phyloP scores from a whole-genome alignment of 768 basidiomycete genomes.

The Strobilomyces confusus region DNA sequence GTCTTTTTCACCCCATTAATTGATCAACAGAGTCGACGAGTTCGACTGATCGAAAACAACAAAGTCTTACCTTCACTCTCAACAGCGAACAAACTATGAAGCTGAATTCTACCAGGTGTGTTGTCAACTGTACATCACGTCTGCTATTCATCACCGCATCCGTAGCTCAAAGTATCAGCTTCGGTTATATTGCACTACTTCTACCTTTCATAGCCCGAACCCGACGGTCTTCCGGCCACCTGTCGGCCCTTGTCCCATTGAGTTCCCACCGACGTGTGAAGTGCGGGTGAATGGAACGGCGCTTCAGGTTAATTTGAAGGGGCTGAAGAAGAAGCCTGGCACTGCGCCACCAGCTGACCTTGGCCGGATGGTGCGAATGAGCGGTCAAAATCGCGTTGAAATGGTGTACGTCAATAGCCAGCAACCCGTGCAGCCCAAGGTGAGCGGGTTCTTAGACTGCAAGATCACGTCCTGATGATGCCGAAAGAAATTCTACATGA shows the following conservation, averaged over 20 bases:
- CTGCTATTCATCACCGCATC: slow-evolving; percentile 10
- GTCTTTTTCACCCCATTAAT: slow-evolving; percentile 5
- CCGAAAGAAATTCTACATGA: slow-evolving; percentile 90
- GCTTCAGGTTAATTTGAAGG: slow-evolving; percentile 76
- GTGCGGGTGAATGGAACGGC: slow-evolving; percentile 75
- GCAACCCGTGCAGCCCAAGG: slow-evolving; percentile 71
- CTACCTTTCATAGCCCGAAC: slow-evolving; percentile 57
- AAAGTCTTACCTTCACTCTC: slow-evolving; percentile 59
- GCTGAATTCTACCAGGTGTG: slow-evolving; percentile 54
- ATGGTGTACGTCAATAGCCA: slow-evolving; percentile 91
- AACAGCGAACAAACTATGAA: slow-evolving; percentile 60
- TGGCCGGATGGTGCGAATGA: slow-evolving; percentile 37
- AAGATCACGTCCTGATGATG: slow-evolving; percentile 7
- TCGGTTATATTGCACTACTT: slow-evolving; percentile 86
- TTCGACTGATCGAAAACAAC: slow-evolving; percentile 71
- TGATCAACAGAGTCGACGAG: slow-evolving; percentile 62
- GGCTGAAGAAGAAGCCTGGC: slow-evolving; percentile 92
- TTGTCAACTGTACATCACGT: slow-evolving; percentile 5
- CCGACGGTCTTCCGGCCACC: slow-evolving; percentile 49
- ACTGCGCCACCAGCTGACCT: slow-evolving; percentile 88
- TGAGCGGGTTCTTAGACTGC: slow-evolving; percentile 26
- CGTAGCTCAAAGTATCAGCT: slow-evolving; percentile 70
- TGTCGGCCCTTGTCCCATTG: slow-evolving; percentile 64
- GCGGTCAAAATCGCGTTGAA: slow-evolving; percentile 64
- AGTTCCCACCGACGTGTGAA: slow-evolving; percentile 91